These are phyloP conservation scores for Dendrobium nobile DNA, from an alignment of 106 monocot species.

Conservation along the genomic window DNA sequence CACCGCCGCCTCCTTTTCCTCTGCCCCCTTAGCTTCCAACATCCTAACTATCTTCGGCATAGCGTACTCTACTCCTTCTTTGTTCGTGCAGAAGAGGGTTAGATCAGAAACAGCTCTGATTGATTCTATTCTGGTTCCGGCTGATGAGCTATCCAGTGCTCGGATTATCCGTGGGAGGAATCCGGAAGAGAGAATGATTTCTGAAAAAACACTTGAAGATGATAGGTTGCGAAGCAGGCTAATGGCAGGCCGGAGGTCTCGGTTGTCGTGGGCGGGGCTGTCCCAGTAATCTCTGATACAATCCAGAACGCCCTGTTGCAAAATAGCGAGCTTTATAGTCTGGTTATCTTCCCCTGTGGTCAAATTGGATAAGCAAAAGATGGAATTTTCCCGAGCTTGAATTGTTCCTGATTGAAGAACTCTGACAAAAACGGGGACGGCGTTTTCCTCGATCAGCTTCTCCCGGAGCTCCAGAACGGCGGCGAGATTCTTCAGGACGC, in stretches of 20 bases:
- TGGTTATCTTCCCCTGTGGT: constrained; percentile 26
- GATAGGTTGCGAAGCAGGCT: constrained; percentile 48
- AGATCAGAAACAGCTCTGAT: constrained; percentile 34
- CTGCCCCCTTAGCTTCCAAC: constrained; percentile 53
- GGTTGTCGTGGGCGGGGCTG: background rate
- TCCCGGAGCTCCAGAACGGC: constrained; percentile 40
- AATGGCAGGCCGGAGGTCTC: constrained; percentile 45
- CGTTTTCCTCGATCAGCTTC: constrained; percentile 44
- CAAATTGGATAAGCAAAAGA: constrained; percentile 59
- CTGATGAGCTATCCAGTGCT: constrained; percentile 22
- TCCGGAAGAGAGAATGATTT: constrained; percentile 26
- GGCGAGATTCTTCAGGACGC: constrained; percentile 63
- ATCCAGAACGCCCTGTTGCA: constrained; percentile 46
- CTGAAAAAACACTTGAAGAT: constrained; percentile 40
- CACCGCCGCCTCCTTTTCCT: constrained; percentile 66
- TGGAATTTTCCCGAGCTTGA: constrained; percentile 46
- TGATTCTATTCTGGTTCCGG: constrained; percentile 40
- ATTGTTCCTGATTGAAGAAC: constrained; percentile 45
- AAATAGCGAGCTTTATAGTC: constrained; percentile 33
- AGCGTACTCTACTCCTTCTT: constrained; percentile 30
- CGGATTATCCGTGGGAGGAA: constrained; percentile 30
- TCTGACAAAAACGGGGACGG: constrained; percentile 28
- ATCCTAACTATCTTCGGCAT: constrained; percentile 41
- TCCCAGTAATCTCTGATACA: constrained; percentile 49
- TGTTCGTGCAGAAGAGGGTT: background rate